Evolutionary conservation across 441 rosid genomes (phyloP).

Genomic region (Dalechampia spathulata): DNA sequence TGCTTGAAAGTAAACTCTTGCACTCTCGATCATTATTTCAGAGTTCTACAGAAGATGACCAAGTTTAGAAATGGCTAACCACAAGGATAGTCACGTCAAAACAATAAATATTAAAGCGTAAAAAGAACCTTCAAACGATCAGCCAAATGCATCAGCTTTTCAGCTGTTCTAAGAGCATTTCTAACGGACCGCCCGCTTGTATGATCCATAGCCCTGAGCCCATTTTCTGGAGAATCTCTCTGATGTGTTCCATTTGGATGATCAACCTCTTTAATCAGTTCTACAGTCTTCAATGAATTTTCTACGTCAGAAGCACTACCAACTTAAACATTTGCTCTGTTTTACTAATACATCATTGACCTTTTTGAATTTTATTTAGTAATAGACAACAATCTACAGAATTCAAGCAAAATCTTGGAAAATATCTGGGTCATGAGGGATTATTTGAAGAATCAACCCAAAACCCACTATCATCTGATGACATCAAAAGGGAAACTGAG

Average conservation of each 20-base stretch:
- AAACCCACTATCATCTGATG: too few species aligned
- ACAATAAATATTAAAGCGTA: conserved; percentile 10
- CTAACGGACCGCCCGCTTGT: conserved; percentile 78
- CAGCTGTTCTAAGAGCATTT: conserved; percentile 85
- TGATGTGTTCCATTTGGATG: conserved; percentile 40
- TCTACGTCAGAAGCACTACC: conserved; percentile 26
- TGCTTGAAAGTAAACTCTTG: conserved; percentile 86
- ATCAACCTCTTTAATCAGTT: conserved; percentile 38
- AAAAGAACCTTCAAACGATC: conserved; percentile 78
- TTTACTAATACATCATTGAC: too few species aligned
- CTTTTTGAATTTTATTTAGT: too few species aligned
- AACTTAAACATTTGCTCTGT: conserved; percentile 21
- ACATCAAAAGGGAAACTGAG: too few species aligned
- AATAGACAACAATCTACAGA: too few species aligned
- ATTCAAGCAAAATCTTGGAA: too few species aligned
- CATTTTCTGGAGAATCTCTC: conserved; percentile 46
- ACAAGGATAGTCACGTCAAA: conserved; percentile 10
- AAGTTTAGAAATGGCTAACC: conserved; percentile 15
- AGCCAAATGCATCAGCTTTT: conserved; percentile 83
- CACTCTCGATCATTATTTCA: conserved; percentile 48
- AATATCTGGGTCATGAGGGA: too few species aligned
- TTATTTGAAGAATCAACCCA: too few species aligned
- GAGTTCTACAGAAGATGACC: conserved; percentile 39
- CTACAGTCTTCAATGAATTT: conserved; percentile 33
- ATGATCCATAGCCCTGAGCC: conserved; percentile 40